Percentiles rank a stretch among this genome's conserved stretches.
phyloP scores from a whole-genome alignment of 805 yeast genomes.

The Saccharomycopsis babjevae region DNA sequence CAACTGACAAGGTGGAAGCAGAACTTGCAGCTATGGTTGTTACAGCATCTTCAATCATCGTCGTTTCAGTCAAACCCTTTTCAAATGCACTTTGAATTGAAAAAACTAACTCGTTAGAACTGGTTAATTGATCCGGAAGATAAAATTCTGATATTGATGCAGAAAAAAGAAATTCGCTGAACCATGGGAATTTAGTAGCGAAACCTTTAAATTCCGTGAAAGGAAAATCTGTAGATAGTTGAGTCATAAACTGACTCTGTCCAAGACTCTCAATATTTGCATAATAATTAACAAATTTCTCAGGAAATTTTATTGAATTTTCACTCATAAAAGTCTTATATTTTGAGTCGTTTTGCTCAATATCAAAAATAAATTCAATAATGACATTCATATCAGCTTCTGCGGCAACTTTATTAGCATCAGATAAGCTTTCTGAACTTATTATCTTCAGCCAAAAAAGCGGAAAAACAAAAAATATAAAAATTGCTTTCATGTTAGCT shows the following conservation, averaged over 20 bases:
- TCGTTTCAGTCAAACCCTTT: not conserved
- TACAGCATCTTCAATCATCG: not conserved
- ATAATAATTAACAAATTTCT: conserved; percentile 24
- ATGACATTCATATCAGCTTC: conserved; percentile 23
- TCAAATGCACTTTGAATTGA: conserved; percentile 1
- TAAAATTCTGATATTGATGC: conserved; percentile 23
- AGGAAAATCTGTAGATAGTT: conserved; percentile 25
- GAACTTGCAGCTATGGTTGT: not conserved
- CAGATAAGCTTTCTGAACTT: conserved; percentile 4
- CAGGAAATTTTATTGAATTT: conserved; percentile 23
- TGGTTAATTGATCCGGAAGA: conserved; percentile 24
- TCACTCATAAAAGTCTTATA: conserved; percentile 25
- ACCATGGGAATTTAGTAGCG: conserved; percentile 28
- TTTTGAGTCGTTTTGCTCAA: conserved; percentile 17
- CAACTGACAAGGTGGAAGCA: not conserved
- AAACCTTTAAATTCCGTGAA: conserved; percentile 26
- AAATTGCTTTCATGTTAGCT: not conserved
- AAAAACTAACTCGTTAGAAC: conserved; percentile 4
- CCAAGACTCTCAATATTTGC: conserved; percentile 19
- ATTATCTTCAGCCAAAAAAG: not conserved
- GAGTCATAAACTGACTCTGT: conserved; percentile 20
- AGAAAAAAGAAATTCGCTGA: conserved; percentile 21
- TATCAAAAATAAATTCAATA: conserved; percentile 22
- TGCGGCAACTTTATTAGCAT: conserved; percentile 24
- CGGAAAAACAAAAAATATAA: not conserved